Evolutionary conservation across 257 asterid genomes (phyloP).

Genomic region (Linderniella brevidens): DNA sequence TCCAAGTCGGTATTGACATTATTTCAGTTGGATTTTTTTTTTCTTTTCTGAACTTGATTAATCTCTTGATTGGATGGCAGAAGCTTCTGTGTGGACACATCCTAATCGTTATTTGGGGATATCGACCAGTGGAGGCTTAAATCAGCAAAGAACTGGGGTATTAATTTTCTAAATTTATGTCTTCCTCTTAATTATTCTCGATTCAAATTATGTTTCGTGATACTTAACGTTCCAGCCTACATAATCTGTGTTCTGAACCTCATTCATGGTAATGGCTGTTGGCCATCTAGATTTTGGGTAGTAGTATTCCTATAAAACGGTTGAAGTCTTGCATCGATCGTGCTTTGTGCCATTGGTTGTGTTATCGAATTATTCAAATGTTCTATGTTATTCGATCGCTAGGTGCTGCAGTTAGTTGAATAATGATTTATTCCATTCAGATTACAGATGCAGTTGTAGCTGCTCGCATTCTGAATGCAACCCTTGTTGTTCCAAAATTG

Average conservation of each 20-base stretch:
- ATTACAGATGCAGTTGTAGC: slow-evolving; percentile 97
- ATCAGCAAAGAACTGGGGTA: slow-evolving; percentile 99
- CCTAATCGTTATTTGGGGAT: slow-evolving; percentile 68
- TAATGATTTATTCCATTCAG: slow-evolving; percentile 24
- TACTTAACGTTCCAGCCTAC: no score
- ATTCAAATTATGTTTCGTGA: no score
- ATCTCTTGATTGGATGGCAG: slow-evolving; percentile 27
- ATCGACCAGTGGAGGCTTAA: slow-evolving; percentile 95
- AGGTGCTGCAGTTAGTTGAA: slow-evolving; percentile 9
- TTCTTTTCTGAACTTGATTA: slow-evolving; percentile 2
- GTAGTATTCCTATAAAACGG: no score
- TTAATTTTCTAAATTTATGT: slow-evolving; percentile 2
- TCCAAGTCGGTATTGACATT: slow-evolving; percentile 34
- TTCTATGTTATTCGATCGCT: slow-evolving; percentile 5
- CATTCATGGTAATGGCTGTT: no score
- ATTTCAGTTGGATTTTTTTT: slow-evolving; percentile 1
- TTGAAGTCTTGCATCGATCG: no score
- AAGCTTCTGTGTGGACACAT: slow-evolving; percentile 35
- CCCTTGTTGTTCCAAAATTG: slow-evolving; percentile 78
- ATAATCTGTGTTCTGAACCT: no score
- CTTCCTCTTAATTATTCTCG: neutral
- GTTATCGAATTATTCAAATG: neutral
- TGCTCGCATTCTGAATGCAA: slow-evolving; percentile 92
- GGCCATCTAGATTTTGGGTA: no score
- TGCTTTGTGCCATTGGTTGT: no score